Evolutionary conservation across 345 rosid genomes (phyloP).

Genomic region (Rubroshorea leprosula): DNA sequence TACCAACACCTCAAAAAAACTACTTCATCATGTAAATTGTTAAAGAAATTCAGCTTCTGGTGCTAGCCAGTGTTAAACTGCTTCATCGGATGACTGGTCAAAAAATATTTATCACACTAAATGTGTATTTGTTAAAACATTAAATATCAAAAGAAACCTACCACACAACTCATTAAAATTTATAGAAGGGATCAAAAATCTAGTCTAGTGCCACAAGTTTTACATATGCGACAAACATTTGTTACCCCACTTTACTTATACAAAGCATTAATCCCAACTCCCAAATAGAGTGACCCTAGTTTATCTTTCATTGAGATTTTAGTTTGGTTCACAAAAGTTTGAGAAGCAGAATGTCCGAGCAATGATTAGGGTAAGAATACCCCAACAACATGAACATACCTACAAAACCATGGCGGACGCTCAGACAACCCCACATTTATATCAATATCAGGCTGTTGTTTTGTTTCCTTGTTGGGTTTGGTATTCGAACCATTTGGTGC

Average conservation of each 20-base stretch:
- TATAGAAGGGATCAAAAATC: neutral
- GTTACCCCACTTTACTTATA: too few species aligned
- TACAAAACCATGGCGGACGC: conserved; percentile 94
- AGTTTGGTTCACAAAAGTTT: too few species aligned
- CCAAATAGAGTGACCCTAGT: too few species aligned
- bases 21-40: neutral
- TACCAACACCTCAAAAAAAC: neutral
- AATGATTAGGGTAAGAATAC: neutral
- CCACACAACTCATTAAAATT: neutral
- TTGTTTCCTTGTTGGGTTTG: conserved; percentile 47
- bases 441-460: conserved; percentile 65
- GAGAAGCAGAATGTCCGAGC: neutral
- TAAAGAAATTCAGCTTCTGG: too few species aligned
- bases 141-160: neutral
- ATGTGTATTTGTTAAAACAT: too few species aligned
- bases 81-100: too few species aligned
- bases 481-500: conserved; percentile 46
- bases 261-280: too few species aligned
- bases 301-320: too few species aligned
- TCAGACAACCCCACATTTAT: conserved; percentile 64
- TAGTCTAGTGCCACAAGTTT: too few species aligned
- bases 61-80: too few species aligned
- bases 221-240: too few species aligned
- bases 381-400: conserved; percentile 35
- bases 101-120: too few species aligned